phyloP scores from a whole-genome alignment of 2,329 filamentous ascomycete genomes.

The Talaromyces piceae region DNA sequence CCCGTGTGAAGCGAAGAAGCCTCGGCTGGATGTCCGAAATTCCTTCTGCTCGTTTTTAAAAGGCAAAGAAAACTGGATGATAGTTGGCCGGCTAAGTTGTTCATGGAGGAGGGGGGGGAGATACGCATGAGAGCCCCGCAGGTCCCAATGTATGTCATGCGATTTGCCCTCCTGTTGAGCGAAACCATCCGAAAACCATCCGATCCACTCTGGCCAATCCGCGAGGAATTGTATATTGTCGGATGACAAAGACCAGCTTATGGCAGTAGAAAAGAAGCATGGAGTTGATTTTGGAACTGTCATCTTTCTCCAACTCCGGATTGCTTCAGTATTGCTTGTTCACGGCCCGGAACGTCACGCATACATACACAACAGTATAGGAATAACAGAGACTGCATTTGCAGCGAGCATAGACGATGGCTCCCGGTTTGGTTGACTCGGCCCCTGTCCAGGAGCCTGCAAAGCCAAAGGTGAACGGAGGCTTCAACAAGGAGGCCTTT shows the following conservation, averaged over 20 bases:
- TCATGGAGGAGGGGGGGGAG: no score
- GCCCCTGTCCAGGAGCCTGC: constrained; percentile 20
- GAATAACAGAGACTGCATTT: neutral
- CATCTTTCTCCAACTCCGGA: neutral
- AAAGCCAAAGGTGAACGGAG: constrained; percentile 23
- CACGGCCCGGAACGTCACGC: neutral
- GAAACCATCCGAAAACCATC: neutral
- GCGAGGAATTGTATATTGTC: neutral
- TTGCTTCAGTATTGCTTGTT: neutral
- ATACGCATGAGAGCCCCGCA: neutral
- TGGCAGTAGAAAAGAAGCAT: neutral
- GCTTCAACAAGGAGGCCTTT: constrained; percentile 31
- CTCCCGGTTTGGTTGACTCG: constrained; percentile 24
- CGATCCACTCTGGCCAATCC: neutral
- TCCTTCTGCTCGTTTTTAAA: no score
- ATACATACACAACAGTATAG: neutral
- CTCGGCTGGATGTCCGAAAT: no score
- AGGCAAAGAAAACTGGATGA: no score
- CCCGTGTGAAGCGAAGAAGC: no score
- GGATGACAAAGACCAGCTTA: neutral
- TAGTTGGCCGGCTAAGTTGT: no score
- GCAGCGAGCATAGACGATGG: constrained; percentile 21
- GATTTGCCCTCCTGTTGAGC: no score
- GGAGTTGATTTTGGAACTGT: neutral
- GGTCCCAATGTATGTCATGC: neutral